Conservation (phyloP, 1,284 basidiomycete species). For the Porogramme epimiltina region DNA sequence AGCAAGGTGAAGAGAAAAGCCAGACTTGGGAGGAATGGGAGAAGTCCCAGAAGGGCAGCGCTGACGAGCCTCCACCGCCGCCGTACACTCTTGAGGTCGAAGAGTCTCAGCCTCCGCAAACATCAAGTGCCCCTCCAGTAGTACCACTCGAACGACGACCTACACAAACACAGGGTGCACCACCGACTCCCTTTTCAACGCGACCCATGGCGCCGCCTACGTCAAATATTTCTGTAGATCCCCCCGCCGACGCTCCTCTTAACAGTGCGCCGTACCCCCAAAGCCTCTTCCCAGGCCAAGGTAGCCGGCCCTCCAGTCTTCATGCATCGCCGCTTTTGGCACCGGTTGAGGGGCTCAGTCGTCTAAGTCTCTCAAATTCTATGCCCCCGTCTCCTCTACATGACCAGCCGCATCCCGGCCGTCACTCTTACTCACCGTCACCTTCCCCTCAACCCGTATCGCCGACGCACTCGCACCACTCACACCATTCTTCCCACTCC, state of each 20-base stretch:
- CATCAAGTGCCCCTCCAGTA: constrained; percentile 21
- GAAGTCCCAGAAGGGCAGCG: constrained; percentile 37
- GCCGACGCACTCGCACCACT: constrained; percentile 17
- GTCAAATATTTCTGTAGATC: too few species aligned
- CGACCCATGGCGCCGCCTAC: too few species aligned
- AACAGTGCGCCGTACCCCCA: constrained; percentile 12
- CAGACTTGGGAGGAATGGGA: constrained; percentile 49
- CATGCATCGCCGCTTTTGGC: constrained; percentile 1
- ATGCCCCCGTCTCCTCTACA: constrained; percentile 9
- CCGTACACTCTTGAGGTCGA: constrained; percentile 65
- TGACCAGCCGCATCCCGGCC: constrained; percentile 3
- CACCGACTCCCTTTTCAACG: constrained; percentile 2
- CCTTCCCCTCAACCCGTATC: constrained; percentile 17
- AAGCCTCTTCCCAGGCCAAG: neutral
- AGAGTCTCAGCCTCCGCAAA: constrained; percentile 24
- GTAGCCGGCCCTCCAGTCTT: constrained; percentile 3
- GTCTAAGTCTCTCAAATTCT: constrained; percentile 8
- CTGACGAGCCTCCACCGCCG: constrained; percentile 64
- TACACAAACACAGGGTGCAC: constrained; percentile 12
- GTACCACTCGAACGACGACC: constrained; percentile 14
- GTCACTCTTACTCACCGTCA: constrained; percentile 18
- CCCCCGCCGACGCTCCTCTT: constrained; percentile 9
- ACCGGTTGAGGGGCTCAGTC: constrained; percentile 10
- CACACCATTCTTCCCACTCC: constrained; percentile 13
- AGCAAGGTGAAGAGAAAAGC: constrained; percentile 18